Conservation (phyloP, 2,329 filamentous ascomycete species). For the Sporothrix dimorphospora region DNA sequence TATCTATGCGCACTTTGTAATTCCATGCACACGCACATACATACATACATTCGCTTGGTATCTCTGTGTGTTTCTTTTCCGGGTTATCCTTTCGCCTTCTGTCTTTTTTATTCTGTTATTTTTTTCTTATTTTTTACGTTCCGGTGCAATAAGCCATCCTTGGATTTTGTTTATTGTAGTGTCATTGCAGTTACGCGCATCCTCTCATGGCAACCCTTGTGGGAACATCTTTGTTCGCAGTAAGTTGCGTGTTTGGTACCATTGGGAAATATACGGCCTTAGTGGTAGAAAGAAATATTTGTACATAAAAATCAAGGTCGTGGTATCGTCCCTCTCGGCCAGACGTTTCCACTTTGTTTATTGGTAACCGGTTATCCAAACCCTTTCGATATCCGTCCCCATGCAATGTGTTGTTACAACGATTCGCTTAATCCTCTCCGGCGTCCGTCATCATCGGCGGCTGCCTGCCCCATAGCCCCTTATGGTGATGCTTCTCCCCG, state of each 20-base stretch:
- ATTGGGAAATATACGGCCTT: conserved; percentile 15
- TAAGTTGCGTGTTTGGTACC: not conserved
- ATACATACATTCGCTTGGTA: not conserved
- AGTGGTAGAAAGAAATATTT: conserved; percentile 11
- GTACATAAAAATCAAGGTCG: conserved; percentile 25
- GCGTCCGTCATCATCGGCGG: not conserved
- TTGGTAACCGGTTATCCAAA: not conserved
- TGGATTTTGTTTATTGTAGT: not conserved
- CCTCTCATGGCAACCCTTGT: not conserved
- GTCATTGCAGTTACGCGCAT: not conserved
- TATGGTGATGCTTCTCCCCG: conserved; percentile 17
- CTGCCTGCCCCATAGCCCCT: not conserved
- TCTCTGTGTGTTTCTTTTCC: not conserved
- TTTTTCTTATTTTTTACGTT: not conserved
- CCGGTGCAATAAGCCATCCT: not conserved
- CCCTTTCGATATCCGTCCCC: not conserved
- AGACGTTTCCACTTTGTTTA: not conserved
- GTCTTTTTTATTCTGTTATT: not conserved
- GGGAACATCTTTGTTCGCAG: not conserved
- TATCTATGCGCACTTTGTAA: not conserved
- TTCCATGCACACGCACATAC: conserved; percentile 9
- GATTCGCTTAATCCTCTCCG: not conserved
- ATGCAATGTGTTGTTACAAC: conserved; percentile 23
- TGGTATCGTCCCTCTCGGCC: conserved; percentile 22
- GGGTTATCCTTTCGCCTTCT: not conserved